Evolutionary conservation across 139 green algal genomes (phyloP), one percentile per base, ranked within the genome.

Genomic region (Chlorella ohadii): DNA sequence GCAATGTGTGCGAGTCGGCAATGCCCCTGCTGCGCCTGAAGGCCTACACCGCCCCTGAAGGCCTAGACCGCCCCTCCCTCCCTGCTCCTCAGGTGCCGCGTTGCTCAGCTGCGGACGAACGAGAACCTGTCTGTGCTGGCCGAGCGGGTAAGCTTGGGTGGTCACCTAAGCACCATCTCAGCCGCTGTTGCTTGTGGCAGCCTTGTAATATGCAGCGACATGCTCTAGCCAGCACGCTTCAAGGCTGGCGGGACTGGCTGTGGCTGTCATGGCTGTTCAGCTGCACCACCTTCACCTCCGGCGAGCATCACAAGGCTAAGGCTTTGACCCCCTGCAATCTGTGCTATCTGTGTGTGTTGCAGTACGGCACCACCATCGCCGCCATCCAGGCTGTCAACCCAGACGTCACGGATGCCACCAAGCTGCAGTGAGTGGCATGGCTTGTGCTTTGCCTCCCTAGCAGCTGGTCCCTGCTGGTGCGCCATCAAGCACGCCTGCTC

Each of bases 351-450:
- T n/a, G n/a, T n/a, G n/a, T n/a, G n/a, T n/a, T n/a, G 76, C 57
- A 72, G 76, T 82, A 82, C 36, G 19, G 36, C 56, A 82, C 76
- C 57, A 57, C 76, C 25, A 28, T 82, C 20, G 41, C 36, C 31
- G 59, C 56, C 56, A 38, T 82, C 25, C 63, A 71, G 57, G 57
- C 25, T 12, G 56, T 72, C 56, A 82, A 82, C 76, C 76, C 76
- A 36, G n/a, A 38, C 4, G 59, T 82, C 25, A 70, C 39, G 33
- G 41, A 82, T 34, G 57, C 64, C 57, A 82, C 76, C 33, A 38
- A 72, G 59, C 76, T 82, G 76, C 76, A 82, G 76, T 82, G 76
- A 82, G 76, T 68, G 73, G 9, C 33, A 23, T 33, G 59, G 23
- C 2, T n/a, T 31, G 20, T 31, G 22, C 23, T n/a, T 67, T n/a